Conservation (phyloP, 2,329 filamentous ascomycete species). For the Botrytis fragariae region DNA sequence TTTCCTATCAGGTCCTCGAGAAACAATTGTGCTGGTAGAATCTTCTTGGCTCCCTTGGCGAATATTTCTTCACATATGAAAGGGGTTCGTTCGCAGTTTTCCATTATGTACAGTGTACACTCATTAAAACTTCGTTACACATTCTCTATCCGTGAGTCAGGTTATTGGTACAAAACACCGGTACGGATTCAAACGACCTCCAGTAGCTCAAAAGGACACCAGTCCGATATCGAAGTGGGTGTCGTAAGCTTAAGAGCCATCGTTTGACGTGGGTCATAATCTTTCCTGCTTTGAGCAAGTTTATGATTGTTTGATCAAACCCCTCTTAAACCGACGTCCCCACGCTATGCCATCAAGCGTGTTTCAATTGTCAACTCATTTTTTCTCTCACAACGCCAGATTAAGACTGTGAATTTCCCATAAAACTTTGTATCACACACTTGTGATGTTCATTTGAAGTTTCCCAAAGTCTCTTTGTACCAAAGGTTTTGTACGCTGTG, state of each 20-base stretch:
- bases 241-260: background rate
- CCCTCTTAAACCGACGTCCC: background rate
- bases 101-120: background rate
- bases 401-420: background rate
- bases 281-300: background rate
- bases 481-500: background rate
- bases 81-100: background rate
- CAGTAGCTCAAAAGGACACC: background rate
- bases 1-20: conserved; percentile 34
- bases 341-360: background rate
- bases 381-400: background rate
- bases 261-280: background rate
- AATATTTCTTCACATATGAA: background rate
- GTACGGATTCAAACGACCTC: too few species aligned
- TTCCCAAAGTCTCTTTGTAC: background rate
- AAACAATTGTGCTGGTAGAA: conserved; percentile 31
- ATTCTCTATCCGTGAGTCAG: background rate
- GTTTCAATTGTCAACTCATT: conserved; percentile 5
- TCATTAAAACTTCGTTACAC: background rate
- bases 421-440: background rate
- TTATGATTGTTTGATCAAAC: conserved; percentile 1
- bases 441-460: background rate
- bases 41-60: background rate
- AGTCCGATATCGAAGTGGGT: background rate
- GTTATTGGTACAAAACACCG: background rate